These are phyloP conservation scores for Metarhizium album DNA, from an alignment of 2,329 filamentous ascomycete species.

Conservation along the genomic window DNA sequence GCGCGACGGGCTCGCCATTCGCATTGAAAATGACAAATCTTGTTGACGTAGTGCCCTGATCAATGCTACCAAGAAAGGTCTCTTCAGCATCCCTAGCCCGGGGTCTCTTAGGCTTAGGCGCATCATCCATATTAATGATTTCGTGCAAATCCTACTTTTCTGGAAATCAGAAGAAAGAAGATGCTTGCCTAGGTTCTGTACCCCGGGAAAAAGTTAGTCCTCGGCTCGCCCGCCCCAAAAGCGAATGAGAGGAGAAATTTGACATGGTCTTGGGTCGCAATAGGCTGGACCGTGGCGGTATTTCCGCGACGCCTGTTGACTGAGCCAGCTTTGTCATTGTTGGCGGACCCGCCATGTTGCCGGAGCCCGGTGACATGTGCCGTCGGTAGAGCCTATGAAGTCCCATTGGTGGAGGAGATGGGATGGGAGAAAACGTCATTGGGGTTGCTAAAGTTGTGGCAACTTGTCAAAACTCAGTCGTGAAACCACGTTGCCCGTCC, in stretches of 20 bases:
- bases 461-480: too few species aligned
- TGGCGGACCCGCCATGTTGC: background rate
- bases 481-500: background rate
- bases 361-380: background rate
- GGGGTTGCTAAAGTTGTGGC: background rate
- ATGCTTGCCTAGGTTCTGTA: background rate
- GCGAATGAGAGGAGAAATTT: background rate
- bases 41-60: slow-evolving; percentile 83
- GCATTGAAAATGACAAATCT: slow-evolving; percentile 86
- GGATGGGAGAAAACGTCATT: background rate
- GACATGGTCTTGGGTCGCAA: background rate
- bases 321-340: background rate
- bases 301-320: background rate
- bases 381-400: background rate
- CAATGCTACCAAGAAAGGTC: slow-evolving; percentile 76
- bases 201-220: background rate
- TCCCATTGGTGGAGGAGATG: background rate
- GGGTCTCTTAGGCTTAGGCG: background rate
- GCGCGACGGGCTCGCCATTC: slow-evolving; percentile 64
- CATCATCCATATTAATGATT: slow-evolving; percentile 20
- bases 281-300: background rate
- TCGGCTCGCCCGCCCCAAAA: background rate
- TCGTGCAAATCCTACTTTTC: slow-evolving; percentile 11
- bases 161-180: background rate
- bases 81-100: slow-evolving; percentile 19